Evolutionary conservation across 305 asterid genomes (phyloP).

Genomic region (Vinca major): DNA sequence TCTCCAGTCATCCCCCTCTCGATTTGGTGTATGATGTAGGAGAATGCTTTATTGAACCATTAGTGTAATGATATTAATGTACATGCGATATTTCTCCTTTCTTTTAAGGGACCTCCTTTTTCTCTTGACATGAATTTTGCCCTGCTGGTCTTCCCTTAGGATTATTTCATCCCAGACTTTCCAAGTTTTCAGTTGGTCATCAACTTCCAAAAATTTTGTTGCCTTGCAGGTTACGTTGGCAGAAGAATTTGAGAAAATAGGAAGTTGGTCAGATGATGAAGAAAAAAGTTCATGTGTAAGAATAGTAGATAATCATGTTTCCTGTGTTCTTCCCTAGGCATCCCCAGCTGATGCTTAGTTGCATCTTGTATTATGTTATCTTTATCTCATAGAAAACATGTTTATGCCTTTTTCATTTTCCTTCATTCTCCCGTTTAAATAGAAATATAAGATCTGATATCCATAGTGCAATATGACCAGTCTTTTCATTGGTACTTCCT

Average conservation of each 20-base stretch:
- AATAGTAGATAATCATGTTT: constrained; percentile 31
- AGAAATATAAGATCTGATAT: constrained; percentile 16
- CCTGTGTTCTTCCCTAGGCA: constrained; percentile 25
- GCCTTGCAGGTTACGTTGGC: constrained; percentile 35
- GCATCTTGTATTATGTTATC: constrained; percentile 39
- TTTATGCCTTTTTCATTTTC: constrained; percentile 12
- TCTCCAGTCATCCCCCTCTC: background rate
- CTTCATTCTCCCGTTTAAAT: constrained; percentile 2
- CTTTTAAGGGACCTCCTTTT: background rate
- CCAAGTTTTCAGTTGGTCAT: background rate
- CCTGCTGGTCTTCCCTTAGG: background rate
- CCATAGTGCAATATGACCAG: constrained; percentile 11
- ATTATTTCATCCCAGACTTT: background rate
- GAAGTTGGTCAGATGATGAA: constrained; percentile 14
- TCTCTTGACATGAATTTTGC: constrained; percentile 2
- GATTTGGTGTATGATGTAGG: background rate
- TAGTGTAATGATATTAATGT: background rate
- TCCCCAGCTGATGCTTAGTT: constrained; percentile 26
- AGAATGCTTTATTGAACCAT: background rate
- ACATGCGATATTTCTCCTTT: background rate
- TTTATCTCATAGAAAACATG: constrained; percentile 40
- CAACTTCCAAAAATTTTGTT: constrained; percentile 6
- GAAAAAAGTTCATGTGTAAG: constrained; percentile 30
- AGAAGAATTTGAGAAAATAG: constrained; percentile 27
- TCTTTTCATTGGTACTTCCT: background rate